Base-by-base conservation (phyloP, 176 grass and related monocot genomes). In the Bolboschoenus planiculmis region DNA sequence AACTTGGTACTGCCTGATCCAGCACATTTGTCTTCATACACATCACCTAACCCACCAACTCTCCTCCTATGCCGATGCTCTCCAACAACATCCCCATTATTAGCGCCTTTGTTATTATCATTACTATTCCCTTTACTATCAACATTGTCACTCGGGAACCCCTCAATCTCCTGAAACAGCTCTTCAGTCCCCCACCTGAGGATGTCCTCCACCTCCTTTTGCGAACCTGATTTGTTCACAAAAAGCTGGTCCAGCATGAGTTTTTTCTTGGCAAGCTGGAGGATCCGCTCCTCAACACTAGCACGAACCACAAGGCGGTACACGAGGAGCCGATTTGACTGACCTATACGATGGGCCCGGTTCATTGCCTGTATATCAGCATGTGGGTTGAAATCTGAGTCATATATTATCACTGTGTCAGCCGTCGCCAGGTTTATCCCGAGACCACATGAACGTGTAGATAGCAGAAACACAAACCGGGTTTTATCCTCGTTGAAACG, bases 341-440 rank as follows among this genome's bases (percentile, higher is more conserved):
- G 96, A 56, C 96, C 96, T 85, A 99, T 99, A 85, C 96, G 92
- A 70, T 99, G 96, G 84, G 96, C 96, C 71, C 96, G 92, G 81
- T 99, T 99, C 96, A 99, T 99, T 23, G 96, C 96, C 83, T 99
- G 96, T 91, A 99, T 99, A 83, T 99, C 96, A 84, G 96, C 96
- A 90, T 99, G 96, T 65, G 96, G 96, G 66, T 99, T 99, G 77
- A 99, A 99, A 91, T 99, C 96, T 6, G 96, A 99, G 87, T 99
- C 96, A 85, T 99, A 95, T 87, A 99, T 99, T 27, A 99, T 86
- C 79, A 99, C 96, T 79, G 96, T 99, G 82, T 99, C 96, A 58
- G 96, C 96, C 79, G 96, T 99, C 50, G 96, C 96, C 89, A 99
- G 85, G 91, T 99, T 99, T 85, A 99, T 99, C 33, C 96, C 96